These are phyloP conservation scores for Oryza glumipatula DNA, from an alignment of 176 grass and related monocot species.

Conservation along the genomic window DNA sequence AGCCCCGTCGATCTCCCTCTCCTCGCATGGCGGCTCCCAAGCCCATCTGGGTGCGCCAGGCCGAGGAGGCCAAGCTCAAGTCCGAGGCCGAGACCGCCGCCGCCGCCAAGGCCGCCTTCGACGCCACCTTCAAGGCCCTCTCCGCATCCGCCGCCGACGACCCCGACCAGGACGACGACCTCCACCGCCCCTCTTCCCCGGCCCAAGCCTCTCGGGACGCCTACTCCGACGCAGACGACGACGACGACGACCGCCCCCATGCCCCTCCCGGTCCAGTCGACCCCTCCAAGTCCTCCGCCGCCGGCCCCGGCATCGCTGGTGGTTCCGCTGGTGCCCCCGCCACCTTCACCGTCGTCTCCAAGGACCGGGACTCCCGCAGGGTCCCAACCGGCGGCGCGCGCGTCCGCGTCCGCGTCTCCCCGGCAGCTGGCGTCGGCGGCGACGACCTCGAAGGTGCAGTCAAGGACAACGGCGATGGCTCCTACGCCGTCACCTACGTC, in stretches of 20 bases:
- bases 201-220: constrained; percentile 21
- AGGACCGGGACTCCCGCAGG: constrained; percentile 67
- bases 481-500: constrained; percentile 77
- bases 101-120: constrained; percentile 93
- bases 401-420: constrained; percentile 67
- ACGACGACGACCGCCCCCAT: constrained; percentile 35
- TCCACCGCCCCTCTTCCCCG: constrained; percentile 32
- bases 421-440: constrained; percentile 63
- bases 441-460: constrained; percentile 70
- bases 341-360: constrained; percentile 68
- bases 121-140: constrained; percentile 82
- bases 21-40: constrained; percentile 56
- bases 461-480: constrained; percentile 77
- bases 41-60: constrained; percentile 88
- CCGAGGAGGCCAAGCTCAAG: constrained; percentile 96
- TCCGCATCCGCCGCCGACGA: constrained; percentile 39
- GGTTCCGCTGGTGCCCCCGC: constrained; percentile 53
- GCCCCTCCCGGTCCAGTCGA: constrained; percentile 68
- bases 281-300: constrained; percentile 64
- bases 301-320: constrained; percentile 71
- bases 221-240: constrained; percentile 19
- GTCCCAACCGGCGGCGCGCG: constrained; percentile 53
- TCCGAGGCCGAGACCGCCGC: constrained; percentile 86
- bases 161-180: constrained; percentile 28
- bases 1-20: constrained; percentile 7